Evolutionary conservation across 208 protist species (phyloP).

Genomic region (Acanthamoeba castellanii): DNA sequence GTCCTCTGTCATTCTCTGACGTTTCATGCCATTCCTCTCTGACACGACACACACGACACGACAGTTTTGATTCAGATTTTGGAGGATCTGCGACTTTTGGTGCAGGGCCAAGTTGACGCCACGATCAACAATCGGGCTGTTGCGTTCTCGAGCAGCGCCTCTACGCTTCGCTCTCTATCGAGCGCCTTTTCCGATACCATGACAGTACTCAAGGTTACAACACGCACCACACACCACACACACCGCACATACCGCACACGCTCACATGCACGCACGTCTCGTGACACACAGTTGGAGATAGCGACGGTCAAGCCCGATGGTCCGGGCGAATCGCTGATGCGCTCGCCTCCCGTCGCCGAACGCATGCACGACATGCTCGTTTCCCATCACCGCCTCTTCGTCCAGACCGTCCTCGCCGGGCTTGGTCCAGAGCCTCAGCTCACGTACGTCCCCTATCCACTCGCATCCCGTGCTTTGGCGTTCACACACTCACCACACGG

Average conservation of each 20-base stretch:
- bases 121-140: background rate
- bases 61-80: background rate
- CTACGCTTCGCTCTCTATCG: background rate
- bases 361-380: background rate
- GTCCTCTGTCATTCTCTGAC: too few species aligned
- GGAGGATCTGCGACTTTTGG: background rate
- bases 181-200: background rate
- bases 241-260: too few species aligned
- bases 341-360: background rate
- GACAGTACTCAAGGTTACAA: background rate
- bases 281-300: background rate
- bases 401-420: background rate
- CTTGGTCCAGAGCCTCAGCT: background rate
- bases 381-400: background rate
- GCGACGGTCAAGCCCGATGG: background rate
- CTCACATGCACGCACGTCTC: background rate
- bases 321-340: background rate
- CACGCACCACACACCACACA: background rate
- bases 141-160: background rate
- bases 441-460: too few species aligned
- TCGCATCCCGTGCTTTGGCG: too few species aligned
- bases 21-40: too few species aligned
- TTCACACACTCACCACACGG: background rate
- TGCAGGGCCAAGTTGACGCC: background rate
- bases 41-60: background rate